phyloP scores from a whole-genome alignment of 305 asterid species.

The Fraxinus sp. region DNA sequence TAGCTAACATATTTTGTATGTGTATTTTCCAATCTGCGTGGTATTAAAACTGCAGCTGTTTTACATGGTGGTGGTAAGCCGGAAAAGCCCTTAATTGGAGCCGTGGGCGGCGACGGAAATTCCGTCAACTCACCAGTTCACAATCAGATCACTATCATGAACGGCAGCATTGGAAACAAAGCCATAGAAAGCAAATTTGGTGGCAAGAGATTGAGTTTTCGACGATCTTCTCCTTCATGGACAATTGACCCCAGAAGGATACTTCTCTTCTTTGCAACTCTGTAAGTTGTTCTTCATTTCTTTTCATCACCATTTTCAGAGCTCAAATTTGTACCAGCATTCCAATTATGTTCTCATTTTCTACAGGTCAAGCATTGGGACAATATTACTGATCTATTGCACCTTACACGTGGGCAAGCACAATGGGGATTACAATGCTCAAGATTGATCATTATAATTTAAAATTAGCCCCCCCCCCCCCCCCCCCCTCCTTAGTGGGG shows the following conservation, averaged over 20 bases:
- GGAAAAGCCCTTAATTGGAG: slow-evolving; percentile 32
- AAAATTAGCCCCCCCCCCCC: background rate
- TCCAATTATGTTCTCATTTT: background rate
- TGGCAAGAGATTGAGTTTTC: slow-evolving; percentile 35
- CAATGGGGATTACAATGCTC: slow-evolving; percentile 29
- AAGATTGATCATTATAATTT: slow-evolving; percentile 18
- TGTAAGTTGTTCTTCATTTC: slow-evolving; percentile 36
- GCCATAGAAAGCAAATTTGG: slow-evolving; percentile 32
- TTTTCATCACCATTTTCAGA: background rate
- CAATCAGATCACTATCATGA: slow-evolving; percentile 44
- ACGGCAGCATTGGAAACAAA: slow-evolving; percentile 24
- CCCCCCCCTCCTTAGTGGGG: background rate
- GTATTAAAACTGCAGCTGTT: slow-evolving; percentile 27
- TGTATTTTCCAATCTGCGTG: background rate
- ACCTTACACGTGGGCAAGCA: slow-evolving; percentile 35
- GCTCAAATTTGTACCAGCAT: background rate
- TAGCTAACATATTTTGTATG: background rate
- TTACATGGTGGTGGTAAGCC: slow-evolving; percentile 35
- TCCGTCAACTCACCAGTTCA: slow-evolving; percentile 29
- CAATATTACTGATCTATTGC: slow-evolving; percentile 41
- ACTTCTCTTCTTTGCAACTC: slow-evolving; percentile 49
- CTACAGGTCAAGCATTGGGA: slow-evolving; percentile 50
- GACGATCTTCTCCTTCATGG: slow-evolving; percentile 37
- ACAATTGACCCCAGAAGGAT: slow-evolving; percentile 47
- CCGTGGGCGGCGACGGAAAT: slow-evolving; percentile 26